phyloP scores from a whole-genome alignment of 495 filamentous ascomycete species.

The Aspergillus carlsbadensis region DNA sequence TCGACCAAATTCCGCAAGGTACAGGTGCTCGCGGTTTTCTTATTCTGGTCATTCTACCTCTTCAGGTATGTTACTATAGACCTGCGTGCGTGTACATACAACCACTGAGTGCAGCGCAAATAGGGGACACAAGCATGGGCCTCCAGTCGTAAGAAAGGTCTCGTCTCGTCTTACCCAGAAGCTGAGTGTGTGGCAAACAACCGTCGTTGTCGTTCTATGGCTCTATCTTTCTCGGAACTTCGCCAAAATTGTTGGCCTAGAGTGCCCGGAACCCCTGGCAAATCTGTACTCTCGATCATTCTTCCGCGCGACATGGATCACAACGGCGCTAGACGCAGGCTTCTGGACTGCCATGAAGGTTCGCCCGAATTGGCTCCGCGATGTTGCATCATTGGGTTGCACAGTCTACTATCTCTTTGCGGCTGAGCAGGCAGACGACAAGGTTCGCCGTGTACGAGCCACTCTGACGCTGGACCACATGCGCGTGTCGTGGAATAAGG shows the following conservation, averaged over 20 bases:
- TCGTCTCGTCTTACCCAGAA: conserved; percentile 66
- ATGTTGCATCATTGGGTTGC: conserved; percentile 79
- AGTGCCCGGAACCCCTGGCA: conserved; percentile 88
- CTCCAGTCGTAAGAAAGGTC: conserved; percentile 68
- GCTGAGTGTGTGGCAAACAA: conserved; percentile 84
- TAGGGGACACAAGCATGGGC: conserved; percentile 86
- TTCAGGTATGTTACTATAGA: conserved; percentile 51
- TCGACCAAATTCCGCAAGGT: conserved; percentile 88
- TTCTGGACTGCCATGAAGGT: conserved; percentile 99
- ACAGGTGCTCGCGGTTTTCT: conserved; percentile 86
- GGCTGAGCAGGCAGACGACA: conserved; percentile 93
- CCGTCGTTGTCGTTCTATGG: conserved; percentile 85
- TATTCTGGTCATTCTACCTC: conserved; percentile 88
- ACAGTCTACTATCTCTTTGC: conserved; percentile 86
- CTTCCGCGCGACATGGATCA: conserved; percentile 96
- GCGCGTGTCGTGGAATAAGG: conserved; percentile 93
- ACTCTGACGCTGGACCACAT: conserved; percentile 88
- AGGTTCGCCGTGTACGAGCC: conserved; percentile 86
- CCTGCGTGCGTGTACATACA: neutral
- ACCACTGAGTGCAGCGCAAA: neutral
- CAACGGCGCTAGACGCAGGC: conserved; percentile 90
- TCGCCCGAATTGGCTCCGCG: conserved; percentile 74
- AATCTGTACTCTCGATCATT: conserved; percentile 94
- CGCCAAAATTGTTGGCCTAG: conserved; percentile 84
- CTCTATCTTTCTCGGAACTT: conserved; percentile 92